Percentiles rank a stretch among this genome's conserved stretches.
Evolutionary conservation across 2,329 filamentous ascomycete genomes (phyloP).

Genomic region (Monilinia polystroma): DNA sequence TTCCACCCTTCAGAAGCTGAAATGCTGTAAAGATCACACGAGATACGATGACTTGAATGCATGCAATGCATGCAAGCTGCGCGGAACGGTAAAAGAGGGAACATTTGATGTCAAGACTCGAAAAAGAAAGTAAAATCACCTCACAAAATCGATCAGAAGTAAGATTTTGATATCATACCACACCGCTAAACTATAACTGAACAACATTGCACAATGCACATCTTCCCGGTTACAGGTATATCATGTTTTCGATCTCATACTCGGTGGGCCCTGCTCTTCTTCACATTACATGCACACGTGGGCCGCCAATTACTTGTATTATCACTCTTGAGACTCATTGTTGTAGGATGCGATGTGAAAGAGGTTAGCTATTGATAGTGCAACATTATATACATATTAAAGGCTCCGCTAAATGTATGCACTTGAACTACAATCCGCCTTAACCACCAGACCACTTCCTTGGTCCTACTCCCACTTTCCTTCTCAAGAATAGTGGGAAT

Average conservation of each 20-base stretch:
- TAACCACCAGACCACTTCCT: neutral
- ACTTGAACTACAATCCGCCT: neutral
- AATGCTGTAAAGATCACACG: neutral
- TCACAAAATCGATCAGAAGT: neutral
- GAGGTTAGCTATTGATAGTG: neutral
- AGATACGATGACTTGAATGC: slow-evolving; percentile 1
- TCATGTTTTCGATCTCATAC: neutral
- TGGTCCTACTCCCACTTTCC: slow-evolving; percentile 6
- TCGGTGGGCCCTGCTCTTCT: neutral
- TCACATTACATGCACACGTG: neutral
- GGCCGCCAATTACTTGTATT: neutral
- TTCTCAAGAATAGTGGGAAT: slow-evolving; percentile 7
- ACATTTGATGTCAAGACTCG: neutral
- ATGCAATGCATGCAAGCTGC: neutral
- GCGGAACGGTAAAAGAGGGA: neutral
- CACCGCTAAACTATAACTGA: neutral
- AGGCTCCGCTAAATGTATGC: neutral
- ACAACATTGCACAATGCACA: slow-evolving; percentile 3
- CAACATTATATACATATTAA: neutral
- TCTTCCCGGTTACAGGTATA: neutral
- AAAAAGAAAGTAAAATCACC: neutral
- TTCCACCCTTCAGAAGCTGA: slow-evolving; percentile 8
- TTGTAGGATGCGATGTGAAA: too few relatives aligned
- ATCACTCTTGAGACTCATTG: neutral
- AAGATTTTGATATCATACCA: slow-evolving; percentile 6